Evolutionary conservation across 768 basidiomycete genomes (phyloP), one percentile per base, ranked within the genome.

Genomic region (Lentinula sp.): DNA sequence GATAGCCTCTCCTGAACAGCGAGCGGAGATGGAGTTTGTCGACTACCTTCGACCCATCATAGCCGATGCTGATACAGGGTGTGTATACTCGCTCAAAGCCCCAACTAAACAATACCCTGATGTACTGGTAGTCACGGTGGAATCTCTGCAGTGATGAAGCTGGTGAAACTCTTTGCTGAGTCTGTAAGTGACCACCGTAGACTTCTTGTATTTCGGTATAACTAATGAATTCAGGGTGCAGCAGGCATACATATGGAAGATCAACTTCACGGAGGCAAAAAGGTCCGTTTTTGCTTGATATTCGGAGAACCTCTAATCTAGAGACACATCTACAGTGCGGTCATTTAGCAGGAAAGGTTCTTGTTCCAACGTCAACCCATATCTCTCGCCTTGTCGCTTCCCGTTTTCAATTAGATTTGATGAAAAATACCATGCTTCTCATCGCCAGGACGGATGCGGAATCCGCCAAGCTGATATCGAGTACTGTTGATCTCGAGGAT

Each of bases 31-130:
- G 80, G 84, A 87, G 51, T 91, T 89, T 68, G 77, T 92, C 43
- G 94, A 96, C 70, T 96, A 95, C 70, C 77, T 97, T 48, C 81
- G 92, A 56, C 95, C 95, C 32, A 95, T 98, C 65, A 89, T 98
- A 65, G 95, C 95, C 12, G 95, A 97, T 70, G 95, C 87, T 28
- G 95, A 96, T 75, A 95, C 95, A 56, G 95, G 95, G 93, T 93
- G 67, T 68, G 79, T 71, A 59, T 20, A 48, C 6, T 37, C 48
- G 41, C 49, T 4, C 32, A n/a, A 46, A 15, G 6, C 28, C 9
- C 20, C 18, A 42, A 43, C 36, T 23, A 61, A 66, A 23, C 13
- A 52, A 20, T 8, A 4, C 16, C 23, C 41, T 48, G 42, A 52
- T 12, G 57, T 37, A 8, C 58, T 60, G 28, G 36, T 58, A 95